Base-by-base conservation (phyloP, 2,329 filamentous ascomycete species). In the Pseudogymnoascus sp. region DNA sequence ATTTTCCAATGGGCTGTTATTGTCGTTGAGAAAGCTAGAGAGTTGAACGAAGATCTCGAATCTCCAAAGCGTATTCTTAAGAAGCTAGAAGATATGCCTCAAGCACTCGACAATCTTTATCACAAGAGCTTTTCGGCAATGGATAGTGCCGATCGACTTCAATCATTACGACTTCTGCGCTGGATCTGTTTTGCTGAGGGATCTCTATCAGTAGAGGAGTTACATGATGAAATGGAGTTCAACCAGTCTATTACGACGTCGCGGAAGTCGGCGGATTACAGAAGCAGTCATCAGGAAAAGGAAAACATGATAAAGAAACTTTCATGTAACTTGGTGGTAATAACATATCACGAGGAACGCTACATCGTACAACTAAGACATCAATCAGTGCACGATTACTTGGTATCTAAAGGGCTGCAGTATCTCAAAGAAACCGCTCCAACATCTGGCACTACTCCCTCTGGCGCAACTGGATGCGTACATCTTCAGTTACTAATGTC, bases 1-100 rank as follows among this genome's bases (percentile, higher is more conserved):
- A 63, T 76, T 5, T 77, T 77, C 59, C 64, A 75, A 21, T 77
- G 75, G 76, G 73, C 72, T 0, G 60, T 33, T n/a, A 67, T 77
- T 11, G 72, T 74, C 0, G 31, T 68, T 61, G 14, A 49, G 21
- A 49, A 29, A 12, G 43, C 21, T 4, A 4, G 6, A 4, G 43
- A n/a, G n/a, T n/a, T 26, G 1, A 5, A n/a, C 19, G 1, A 45
- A 19, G 19, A 19, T 1, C 11, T 19, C 2, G 16, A 6, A 14
- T 26, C 21, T 4, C 39, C 39, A 45, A 26, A 26, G 11, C 11
- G 12, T 26, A 14, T 45, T 26, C 41, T 45, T 26, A 12, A 45
- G 26, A 8, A 1, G 11, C 41, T 45, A 0, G 3, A 23, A 26
- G 5, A 45, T 26, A 12, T 45, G 12, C 41, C 41, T 8, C 21